A percentile compares a stretch with the other conserved stretches of the same genome.
phyloP scores from a whole-genome alignment of 257 asterid species.

The Handroanthus guayacan region DNA sequence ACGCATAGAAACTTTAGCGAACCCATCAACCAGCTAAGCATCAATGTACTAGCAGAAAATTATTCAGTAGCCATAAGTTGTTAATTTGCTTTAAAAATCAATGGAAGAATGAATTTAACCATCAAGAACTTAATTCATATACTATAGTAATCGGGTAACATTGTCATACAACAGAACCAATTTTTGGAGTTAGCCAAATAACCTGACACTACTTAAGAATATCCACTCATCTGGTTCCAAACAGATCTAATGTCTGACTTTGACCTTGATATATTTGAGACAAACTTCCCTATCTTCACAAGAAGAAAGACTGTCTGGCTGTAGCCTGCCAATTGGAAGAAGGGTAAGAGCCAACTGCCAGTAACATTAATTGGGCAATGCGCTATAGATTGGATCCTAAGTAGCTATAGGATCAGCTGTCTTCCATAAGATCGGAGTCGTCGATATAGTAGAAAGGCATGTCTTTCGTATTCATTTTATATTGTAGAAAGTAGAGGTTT shows the following conservation, averaged over 20 bases:
- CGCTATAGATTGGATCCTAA: too few relatives aligned
- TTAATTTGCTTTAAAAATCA: conserved; percentile 17
- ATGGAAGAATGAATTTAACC: conserved; percentile 9
- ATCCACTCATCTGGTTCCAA: background rate
- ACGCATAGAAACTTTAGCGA: conserved; percentile 31
- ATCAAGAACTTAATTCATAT: background rate
- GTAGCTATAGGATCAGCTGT: too few relatives aligned
- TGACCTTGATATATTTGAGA: too few relatives aligned
- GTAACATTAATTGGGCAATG: too few relatives aligned
- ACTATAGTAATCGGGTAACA: background rate
- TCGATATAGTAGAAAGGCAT: too few relatives aligned
- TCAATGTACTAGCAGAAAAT: conserved; percentile 16
- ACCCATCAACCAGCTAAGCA: background rate
- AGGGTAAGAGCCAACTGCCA: too few relatives aligned
- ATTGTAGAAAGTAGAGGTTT: too few relatives aligned
- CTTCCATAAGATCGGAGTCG: too few relatives aligned
- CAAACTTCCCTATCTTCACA: too few relatives aligned
- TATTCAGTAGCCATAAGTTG: background rate
- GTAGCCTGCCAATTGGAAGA: too few relatives aligned
- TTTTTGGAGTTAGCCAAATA: conserved; percentile 18
- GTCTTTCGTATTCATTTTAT: too few relatives aligned
- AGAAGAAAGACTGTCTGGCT: too few relatives aligned
- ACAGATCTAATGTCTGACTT: background rate
- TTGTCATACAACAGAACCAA: background rate
- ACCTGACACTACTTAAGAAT: conserved; percentile 18